Evolutionary conservation across 805 yeast genomes (phyloP).

Genomic region (Ogataea chonburiensis): DNA sequence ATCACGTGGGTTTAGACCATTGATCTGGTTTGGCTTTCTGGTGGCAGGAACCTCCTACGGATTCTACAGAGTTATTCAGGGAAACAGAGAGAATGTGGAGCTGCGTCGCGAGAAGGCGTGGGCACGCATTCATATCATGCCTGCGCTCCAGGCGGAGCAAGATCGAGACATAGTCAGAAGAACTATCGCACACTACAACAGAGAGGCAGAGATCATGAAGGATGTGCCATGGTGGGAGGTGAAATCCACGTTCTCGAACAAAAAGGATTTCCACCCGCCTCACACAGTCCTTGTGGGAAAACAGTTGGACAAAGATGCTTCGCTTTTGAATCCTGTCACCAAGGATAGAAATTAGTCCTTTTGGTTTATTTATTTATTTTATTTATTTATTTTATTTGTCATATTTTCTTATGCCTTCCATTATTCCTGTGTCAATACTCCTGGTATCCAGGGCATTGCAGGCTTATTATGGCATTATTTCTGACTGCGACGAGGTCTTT

Average conservation of each 20-base stretch:
- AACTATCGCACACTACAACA: slow-evolving; percentile 57
- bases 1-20: slow-evolving; percentile 79
- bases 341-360: slow-evolving; percentile 26
- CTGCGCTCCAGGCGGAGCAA: slow-evolving; percentile 76
- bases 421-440: slow-evolving; percentile 1
- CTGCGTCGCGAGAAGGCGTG: slow-evolving; percentile 72
- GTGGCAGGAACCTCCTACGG: slow-evolving; percentile 69
- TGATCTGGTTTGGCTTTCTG: slow-evolving; percentile 64
- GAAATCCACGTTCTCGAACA: slow-evolving; percentile 38
- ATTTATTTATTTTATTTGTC: slow-evolving; percentile 9
- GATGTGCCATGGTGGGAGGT: slow-evolving; percentile 63
- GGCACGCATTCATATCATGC: slow-evolving; percentile 71
- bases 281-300: slow-evolving; percentile 36
- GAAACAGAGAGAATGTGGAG: slow-evolving; percentile 75
- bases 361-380: slow-evolving; percentile 3
- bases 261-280: slow-evolving; percentile 37
- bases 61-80: slow-evolving; percentile 61
- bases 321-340: slow-evolving; percentile 32
- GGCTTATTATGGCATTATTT: slow-evolving; percentile 57
- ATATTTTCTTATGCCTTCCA: slow-evolving; percentile 3
- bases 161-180: slow-evolving; percentile 79
- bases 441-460: slow-evolving; percentile 12
- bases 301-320: slow-evolving; percentile 34
- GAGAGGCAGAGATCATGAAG: slow-evolving; percentile 69
- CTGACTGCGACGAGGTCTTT: slow-evolving; percentile 91